Percentiles rank a stretch among this genome's conserved stretches.
phyloP scores from a whole-genome alignment of 1,284 basidiomycete species.

The Irpex sp. region DNA sequence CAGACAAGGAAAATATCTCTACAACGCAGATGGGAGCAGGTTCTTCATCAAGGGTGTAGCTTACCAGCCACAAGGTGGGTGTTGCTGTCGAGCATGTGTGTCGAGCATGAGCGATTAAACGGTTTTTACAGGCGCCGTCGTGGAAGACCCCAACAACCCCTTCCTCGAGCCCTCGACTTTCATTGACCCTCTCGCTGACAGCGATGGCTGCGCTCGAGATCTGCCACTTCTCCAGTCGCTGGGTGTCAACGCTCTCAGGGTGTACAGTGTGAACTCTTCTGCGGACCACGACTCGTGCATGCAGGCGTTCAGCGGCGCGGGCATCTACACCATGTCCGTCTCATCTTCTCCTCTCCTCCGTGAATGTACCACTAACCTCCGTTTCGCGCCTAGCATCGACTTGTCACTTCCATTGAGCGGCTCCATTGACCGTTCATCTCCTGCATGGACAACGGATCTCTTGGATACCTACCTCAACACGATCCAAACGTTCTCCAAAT shows the following conservation, averaged over 20 bases:
- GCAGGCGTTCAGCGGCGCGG: conserved; percentile 70
- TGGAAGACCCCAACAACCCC: conserved; percentile 51
- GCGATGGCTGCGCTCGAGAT: conserved; percentile 73
- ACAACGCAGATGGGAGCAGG: conserved; percentile 64
- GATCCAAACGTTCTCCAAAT: conserved; percentile 77
- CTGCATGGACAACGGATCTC: conserved; percentile 84
- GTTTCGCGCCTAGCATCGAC: conserved; percentile 59
- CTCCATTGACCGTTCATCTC: conserved; percentile 74
- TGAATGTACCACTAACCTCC: conserved; percentile 8
- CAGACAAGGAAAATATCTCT: conserved; percentile 76
- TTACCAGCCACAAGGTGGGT: conserved; percentile 82
- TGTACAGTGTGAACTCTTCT: conserved; percentile 81
- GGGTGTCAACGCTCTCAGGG: conserved; percentile 74
- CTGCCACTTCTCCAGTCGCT: conserved; percentile 71
- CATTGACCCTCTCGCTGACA: conserved; percentile 73
- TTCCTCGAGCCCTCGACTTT: conserved; percentile 80
- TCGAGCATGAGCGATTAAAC: not conserved
- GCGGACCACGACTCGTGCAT: conserved; percentile 88
- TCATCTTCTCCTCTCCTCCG: conserved; percentile 10
- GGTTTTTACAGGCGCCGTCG: conserved; percentile 21
- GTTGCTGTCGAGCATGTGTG: conserved; percentile 3
- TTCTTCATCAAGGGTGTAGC: conserved; percentile 93
- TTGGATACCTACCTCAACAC: conserved; percentile 77
- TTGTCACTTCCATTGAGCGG: conserved; percentile 83
- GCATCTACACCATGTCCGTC: conserved; percentile 84